Percentiles rank a stretch among this genome's conserved stretches.
Conservation (phyloP, 192 early-diverging fungal species). For the Piromyces sp. region DNA sequence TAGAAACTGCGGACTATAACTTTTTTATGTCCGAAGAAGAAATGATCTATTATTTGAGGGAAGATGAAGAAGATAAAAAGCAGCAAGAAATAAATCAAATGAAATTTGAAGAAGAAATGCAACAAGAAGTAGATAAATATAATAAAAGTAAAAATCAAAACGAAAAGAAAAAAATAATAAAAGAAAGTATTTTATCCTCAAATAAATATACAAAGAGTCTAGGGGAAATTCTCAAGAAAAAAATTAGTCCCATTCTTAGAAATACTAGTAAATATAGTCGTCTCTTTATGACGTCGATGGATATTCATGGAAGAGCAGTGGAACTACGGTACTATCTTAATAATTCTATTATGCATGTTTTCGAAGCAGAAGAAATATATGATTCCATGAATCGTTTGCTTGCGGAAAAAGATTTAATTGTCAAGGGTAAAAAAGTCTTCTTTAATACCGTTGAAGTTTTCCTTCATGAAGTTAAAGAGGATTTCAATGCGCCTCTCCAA, state of each 20-base stretch:
- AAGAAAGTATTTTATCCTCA: not conserved
- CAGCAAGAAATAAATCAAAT: not conserved
- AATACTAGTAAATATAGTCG: not conserved
- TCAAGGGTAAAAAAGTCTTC: not conserved
- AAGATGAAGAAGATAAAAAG: not conserved
- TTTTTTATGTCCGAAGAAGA: not conserved
- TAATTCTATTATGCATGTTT: not conserved
- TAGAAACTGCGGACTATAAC: not conserved
- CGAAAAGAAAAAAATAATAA: not conserved
- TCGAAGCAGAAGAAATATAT: not conserved
- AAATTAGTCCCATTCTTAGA: not conserved
- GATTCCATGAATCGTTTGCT: not conserved
- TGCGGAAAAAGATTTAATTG: not conserved
- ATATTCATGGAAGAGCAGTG: not conserved
- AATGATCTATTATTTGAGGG: not conserved
- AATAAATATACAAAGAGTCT: not conserved
- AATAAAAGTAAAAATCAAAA: not conserved
- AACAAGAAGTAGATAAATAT: not conserved
- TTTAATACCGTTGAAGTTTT: not conserved
- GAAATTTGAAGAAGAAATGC: not conserved
- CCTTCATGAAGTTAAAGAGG: not conserved
- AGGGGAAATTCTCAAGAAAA: not conserved
- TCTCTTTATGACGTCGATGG: not conserved
- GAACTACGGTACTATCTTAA: not conserved
- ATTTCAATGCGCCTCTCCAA: no score